Evolutionary conservation across 176 grass and related monocot genomes (phyloP).

Genomic region (Triticum urartu): DNA sequence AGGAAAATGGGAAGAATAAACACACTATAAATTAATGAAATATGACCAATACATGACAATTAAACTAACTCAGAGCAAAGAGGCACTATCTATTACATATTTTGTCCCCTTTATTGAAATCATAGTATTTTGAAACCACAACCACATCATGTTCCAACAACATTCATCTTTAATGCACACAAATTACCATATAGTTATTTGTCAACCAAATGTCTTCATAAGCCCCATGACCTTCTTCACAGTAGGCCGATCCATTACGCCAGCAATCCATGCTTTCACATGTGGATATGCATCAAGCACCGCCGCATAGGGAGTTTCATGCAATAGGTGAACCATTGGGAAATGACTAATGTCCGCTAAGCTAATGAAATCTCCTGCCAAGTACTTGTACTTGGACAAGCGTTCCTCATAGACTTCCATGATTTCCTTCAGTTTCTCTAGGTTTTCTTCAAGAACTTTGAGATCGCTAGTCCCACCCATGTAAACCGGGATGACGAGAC

Average conservation of each 20-base stretch:
- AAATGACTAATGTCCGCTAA: neutral
- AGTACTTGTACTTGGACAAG: neutral
- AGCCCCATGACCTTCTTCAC: neutral
- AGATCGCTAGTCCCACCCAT: neutral
- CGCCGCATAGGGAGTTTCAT: neutral
- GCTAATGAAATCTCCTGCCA: neutral
- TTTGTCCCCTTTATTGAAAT: neutral
- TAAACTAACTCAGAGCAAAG: neutral
- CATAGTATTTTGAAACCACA: neutral
- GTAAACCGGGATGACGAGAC: neutral
- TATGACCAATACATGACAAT: neutral
- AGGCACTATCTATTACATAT: neutral
- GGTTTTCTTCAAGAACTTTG: neutral
- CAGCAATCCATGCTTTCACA: neutral
- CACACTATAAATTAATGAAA: accelerated
- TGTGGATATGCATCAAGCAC: neutral
- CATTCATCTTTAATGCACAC: neutral
- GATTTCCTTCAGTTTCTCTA: neutral
- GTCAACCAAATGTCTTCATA: neutral
- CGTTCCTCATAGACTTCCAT: neutral
- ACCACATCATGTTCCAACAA: neutral
- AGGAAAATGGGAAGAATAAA: neutral
- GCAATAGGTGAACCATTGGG: neutral
- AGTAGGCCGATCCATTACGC: neutral
- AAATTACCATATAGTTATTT: neutral